phyloP scores from a whole-genome alignment of 257 asterid species.

The Scutellaria minor region DNA sequence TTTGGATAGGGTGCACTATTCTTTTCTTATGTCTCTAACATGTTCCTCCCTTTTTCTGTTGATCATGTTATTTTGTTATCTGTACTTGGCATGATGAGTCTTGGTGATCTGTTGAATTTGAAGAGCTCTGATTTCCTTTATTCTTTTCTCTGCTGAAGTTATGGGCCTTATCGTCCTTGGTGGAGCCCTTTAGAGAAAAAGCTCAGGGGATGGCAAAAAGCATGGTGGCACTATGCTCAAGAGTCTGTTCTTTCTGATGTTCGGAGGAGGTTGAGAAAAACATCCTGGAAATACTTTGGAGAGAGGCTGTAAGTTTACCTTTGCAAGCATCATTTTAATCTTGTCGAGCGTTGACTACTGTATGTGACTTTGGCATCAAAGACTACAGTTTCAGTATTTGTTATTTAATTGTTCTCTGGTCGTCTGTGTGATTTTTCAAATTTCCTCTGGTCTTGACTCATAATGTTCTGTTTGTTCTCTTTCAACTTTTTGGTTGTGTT shows the following conservation, averaged over 20 bases:
- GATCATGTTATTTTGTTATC: conserved; percentile 13
- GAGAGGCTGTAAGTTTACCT: conserved; percentile 82
- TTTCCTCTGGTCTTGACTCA: not conserved
- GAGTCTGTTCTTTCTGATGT: conserved; percentile 86
- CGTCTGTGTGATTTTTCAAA: not conserved
- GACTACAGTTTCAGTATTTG: conserved; percentile 4
- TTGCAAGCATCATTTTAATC: conserved; percentile 24
- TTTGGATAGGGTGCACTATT: not conserved
- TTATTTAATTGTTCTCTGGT: not conserved
- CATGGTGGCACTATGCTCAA: conserved; percentile 98
- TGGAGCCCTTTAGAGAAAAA: conserved; percentile 76
- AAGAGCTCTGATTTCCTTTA: conserved; percentile 27
- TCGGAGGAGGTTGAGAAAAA: conserved; percentile 73
- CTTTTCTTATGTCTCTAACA: conserved; percentile 8
- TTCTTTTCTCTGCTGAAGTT: conserved; percentile 52
- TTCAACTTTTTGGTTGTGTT: conserved; percentile 19
- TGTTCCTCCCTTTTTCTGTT: conserved; percentile 14
- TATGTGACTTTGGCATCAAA: conserved; percentile 24
- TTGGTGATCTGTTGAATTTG: conserved; percentile 29
- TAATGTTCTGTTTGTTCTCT: conserved; percentile 8
- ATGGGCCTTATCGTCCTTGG: conserved; percentile 97
- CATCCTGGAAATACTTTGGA: conserved; percentile 94
- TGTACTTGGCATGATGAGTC: conserved; percentile 11
- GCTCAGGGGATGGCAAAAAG: conserved; percentile 85
- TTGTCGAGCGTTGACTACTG: conserved; percentile 28